These are phyloP conservation scores for Pleurotus citrinopileatus DNA, from an alignment of 768 basidiomycete genomes.

Conservation along the genomic window DNA sequence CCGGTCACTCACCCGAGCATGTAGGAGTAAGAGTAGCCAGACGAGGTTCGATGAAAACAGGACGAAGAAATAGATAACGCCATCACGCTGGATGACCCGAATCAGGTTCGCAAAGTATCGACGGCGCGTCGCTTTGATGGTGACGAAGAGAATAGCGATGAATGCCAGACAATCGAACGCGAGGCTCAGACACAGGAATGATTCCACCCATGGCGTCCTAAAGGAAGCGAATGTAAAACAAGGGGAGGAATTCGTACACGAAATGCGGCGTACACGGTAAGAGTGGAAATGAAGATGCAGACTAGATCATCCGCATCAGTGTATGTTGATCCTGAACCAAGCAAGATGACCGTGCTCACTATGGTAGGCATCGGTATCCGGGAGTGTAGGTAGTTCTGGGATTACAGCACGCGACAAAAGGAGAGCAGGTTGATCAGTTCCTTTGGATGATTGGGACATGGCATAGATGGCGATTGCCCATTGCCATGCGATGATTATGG, in stretches of 20 bases:
- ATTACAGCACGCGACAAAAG: constrained; percentile 6
- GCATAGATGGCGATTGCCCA: constrained; percentile 10
- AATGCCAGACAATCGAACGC: constrained; percentile 19
- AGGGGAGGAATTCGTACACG: not conserved
- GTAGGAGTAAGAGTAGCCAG: constrained; percentile 16
- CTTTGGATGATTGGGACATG: constrained; percentile 8
- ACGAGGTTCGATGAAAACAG: constrained; percentile 19
- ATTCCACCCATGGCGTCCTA: constrained; percentile 11
- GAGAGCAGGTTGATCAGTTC: constrained; percentile 9
- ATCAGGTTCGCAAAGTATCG: constrained; percentile 1
- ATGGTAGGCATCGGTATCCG: constrained; percentile 10
- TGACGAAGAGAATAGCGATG: constrained; percentile 11
- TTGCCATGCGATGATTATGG: constrained; percentile 10
- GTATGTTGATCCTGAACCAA: too few relatives aligned
- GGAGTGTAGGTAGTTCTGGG: constrained; percentile 5
- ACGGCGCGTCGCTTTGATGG: not conserved
- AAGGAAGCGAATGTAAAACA: not conserved
- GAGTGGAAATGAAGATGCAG: constrained; percentile 9
- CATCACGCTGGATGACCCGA: constrained; percentile 16
- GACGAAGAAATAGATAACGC: constrained; percentile 19
- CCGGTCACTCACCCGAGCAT: constrained; percentile 13
- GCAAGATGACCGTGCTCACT: not conserved
- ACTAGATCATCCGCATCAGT: constrained; percentile 1
- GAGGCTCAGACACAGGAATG: constrained; percentile 16
- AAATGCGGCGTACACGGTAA: not conserved